Base-by-base conservation (phyloP, 2,329 filamentous ascomycete species). In the Aspergillus cejpii region DNA sequence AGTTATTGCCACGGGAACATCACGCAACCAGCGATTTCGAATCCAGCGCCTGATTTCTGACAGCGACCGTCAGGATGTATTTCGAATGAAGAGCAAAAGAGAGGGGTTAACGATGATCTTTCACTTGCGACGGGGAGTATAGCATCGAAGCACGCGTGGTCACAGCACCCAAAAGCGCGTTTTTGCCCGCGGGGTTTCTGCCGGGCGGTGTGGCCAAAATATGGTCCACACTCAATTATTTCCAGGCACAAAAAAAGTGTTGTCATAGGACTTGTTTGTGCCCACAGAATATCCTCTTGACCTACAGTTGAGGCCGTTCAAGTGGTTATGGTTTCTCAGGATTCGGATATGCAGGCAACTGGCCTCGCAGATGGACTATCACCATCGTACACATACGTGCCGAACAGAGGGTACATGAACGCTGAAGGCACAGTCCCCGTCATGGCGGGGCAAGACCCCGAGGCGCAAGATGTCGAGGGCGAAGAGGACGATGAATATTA, bases 401-500 rank as follows among this genome's bases (percentile, higher is more conserved):
- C 70, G 39, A 74, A 76, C 44, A 66, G 70, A 44, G 74, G 74
- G 31, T 75, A 76, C 56, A 57, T 66, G 44, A 67, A 65, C 45
- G 52, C 64, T 39, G 62, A 67, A 36, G 55, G 51, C 46, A 58
- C 65, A 39, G 57, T 61, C 63, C 58, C 55, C 53, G 52, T 55
- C 23, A 50, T 53, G 44, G 63, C 61, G 57, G 58, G 57, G 57
- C 60, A 62, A 48, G 58, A 63, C 45, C 48, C 58, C 39, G 54
- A 52, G 39, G 56, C 61, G 12, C 53, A 56, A 39, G 62, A 72
- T 12, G 67, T 72, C 34, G 68, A 72, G 26, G 70, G 74, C 38
- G 68, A 76, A 31, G 72, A 77, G 26, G 74, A 80, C 26, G 80
- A 83, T 7, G 74, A 81, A 34, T 79, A 82, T 45, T 79, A 82